phyloP scores from a whole-genome alignment of 2,329 filamentous ascomycete genomes.

The Furcasterigmium sp. region DNA sequence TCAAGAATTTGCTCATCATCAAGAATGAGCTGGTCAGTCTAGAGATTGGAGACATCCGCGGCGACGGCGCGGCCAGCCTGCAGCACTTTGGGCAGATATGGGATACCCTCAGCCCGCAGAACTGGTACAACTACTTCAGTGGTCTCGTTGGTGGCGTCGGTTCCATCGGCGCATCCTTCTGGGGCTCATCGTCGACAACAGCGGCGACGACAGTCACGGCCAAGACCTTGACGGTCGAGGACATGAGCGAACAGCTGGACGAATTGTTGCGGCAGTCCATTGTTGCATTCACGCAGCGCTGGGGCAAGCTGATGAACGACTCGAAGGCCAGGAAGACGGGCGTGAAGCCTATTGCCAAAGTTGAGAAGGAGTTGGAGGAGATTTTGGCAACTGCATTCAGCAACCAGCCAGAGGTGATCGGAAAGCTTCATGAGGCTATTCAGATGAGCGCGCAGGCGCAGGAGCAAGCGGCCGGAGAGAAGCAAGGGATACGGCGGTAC shows the following conservation, averaged over 20 bases:
- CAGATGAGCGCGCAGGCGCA: constrained; percentile 50
- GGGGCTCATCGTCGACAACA: constrained; percentile 27
- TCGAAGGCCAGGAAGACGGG: constrained; percentile 41
- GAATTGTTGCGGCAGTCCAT: constrained; percentile 58
- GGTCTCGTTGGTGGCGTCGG: constrained; percentile 45
- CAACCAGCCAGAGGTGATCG: constrained; percentile 53
- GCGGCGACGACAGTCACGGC: constrained; percentile 18
- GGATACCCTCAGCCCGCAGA: constrained; percentile 55
- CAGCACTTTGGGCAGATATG: constrained; percentile 62
- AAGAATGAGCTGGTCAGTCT: constrained; percentile 96
- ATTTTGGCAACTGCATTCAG: constrained; percentile 54
- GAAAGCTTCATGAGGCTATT: constrained; percentile 57
- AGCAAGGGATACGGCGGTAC: constrained; percentile 18
- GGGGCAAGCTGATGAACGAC: constrained; percentile 46
- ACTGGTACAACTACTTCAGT: constrained; percentile 54
- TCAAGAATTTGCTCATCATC: constrained; percentile 89
- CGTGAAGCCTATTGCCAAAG: constrained; percentile 43
- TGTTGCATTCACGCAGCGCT: constrained; percentile 57
- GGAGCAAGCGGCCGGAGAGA: constrained; percentile 33
- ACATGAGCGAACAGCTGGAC: constrained; percentile 61
- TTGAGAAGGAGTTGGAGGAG: constrained; percentile 51
- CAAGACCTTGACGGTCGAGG: constrained; percentile 37
- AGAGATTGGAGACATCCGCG: constrained; percentile 72
- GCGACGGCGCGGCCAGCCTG: constrained; percentile 43
- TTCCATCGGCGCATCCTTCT: constrained; percentile 29